Conservation (phyloP, 139 green algal species). For the Astrephomene gubernaculifera region DNA sequence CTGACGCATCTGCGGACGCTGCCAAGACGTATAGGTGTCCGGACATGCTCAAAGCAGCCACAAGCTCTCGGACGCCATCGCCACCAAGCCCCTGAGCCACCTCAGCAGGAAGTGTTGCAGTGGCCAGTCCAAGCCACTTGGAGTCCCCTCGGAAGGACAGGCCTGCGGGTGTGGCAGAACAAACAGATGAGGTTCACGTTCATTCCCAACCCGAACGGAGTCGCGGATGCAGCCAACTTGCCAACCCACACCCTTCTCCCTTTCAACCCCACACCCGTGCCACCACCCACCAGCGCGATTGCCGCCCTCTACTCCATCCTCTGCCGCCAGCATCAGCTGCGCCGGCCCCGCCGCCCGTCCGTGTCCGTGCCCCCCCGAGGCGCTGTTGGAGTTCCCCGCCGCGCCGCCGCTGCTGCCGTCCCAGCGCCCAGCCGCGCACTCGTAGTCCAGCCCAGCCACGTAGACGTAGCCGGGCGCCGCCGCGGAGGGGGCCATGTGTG, state of each 20-base stretch:
- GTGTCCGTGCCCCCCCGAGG: conserved; percentile 8
- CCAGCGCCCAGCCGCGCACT: conserved; percentile 50
- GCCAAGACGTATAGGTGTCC: conserved; percentile 1
- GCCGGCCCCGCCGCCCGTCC: background rate
- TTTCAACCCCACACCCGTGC: background rate
- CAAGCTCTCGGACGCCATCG: background rate
- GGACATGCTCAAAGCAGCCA: conserved; percentile 21
- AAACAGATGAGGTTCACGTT: background rate
- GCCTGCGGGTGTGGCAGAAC: background rate
- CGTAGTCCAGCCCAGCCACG: conserved; percentile 52
- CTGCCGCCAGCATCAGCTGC: background rate
- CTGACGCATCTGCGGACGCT: no score
- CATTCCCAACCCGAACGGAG: no score
- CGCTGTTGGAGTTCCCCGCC: conserved; percentile 9
- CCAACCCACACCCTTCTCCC: no score
- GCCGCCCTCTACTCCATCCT: background rate
- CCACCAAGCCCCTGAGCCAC: background rate
- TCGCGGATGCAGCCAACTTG: no score
- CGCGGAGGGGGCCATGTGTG: conserved; percentile 37
- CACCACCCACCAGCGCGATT: background rate
- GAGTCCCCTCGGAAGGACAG: conserved; percentile 38
- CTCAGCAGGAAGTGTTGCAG: background rate
- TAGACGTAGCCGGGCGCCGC: conserved; percentile 31
- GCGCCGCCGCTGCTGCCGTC: conserved; percentile 33
- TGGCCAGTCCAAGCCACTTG: conserved; percentile 36